Percentiles rank a stretch among this genome's conserved stretches.
Evolutionary conservation across 2,329 filamentous ascomycete species (phyloP).

Genomic region (Monosporascus sp.): DNA sequence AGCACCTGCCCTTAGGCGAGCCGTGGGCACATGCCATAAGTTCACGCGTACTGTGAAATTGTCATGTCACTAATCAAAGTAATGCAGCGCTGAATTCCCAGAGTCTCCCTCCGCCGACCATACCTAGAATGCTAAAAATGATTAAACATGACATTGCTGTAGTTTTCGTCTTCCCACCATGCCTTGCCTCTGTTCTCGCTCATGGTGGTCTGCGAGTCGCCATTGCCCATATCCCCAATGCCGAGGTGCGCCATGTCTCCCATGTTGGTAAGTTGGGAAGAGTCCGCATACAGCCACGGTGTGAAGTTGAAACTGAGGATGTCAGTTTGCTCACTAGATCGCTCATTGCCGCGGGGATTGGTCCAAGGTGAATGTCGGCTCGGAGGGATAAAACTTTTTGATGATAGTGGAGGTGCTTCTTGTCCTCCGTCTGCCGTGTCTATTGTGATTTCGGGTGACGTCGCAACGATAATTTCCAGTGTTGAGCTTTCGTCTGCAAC

Average conservation of each 20-base stretch:
- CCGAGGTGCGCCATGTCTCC: conserved; percentile 17
- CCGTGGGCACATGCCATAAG: too few relatives aligned
- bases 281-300: conserved; percentile 38
- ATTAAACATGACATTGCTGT: conserved; percentile 35
- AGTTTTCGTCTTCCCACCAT: conserved; percentile 37
- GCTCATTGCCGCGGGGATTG: conserved; percentile 20
- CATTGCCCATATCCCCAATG: conserved; percentile 20
- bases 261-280: conserved; percentile 33
- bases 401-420: conserved; percentile 38
- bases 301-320: conserved; percentile 36
- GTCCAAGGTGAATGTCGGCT: conserved; percentile 18
- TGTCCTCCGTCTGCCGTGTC: conserved; percentile 48
- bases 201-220: conserved; percentile 25
- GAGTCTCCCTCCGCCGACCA: not conserved
- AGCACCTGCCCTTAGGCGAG: too few relatives aligned
- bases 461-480: conserved; percentile 46
- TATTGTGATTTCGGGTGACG: conserved; percentile 45
- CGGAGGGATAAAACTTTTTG: conserved; percentile 22
- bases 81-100: not conserved
- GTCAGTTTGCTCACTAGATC: conserved; percentile 28
- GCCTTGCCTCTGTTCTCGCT: conserved; percentile 10
- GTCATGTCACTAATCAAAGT: not conserved
- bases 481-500: conserved; percentile 32
- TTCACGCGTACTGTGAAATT: too few relatives aligned
- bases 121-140: conserved; percentile 9